Evolutionary conservation across 768 basidiomycete species (phyloP).

Genomic region (Filobasidium floriforme): DNA sequence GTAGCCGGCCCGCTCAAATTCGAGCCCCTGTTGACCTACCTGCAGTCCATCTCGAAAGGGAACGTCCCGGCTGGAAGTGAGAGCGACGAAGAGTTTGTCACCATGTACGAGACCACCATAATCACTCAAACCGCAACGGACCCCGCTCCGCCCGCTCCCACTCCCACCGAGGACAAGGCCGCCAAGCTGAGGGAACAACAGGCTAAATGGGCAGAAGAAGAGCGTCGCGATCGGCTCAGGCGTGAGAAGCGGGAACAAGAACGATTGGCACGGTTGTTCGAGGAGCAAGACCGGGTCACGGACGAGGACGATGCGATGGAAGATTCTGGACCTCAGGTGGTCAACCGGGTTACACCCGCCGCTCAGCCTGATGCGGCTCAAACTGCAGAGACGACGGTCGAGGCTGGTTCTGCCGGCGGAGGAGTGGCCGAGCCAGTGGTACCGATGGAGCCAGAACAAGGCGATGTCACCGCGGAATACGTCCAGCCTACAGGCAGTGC

Average conservation of each 20-base stretch:
- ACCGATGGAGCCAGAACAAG: not conserved
- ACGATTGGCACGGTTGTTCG: conserved; percentile 14
- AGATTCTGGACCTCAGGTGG: not conserved
- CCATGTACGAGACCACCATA: conserved; percentile 11
- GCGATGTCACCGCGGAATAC: not conserved
- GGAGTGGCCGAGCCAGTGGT: not conserved
- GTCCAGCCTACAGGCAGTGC: not conserved
- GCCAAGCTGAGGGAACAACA: conserved; percentile 24
- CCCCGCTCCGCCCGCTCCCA: conserved; percentile 6
- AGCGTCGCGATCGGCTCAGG: conserved; percentile 32
- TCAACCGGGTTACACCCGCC: not conserved
- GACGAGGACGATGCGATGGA: conserved; percentile 8
- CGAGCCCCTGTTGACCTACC: conserved; percentile 66
- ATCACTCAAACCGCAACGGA: not conserved
- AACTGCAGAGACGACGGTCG: not conserved
- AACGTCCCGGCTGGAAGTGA: conserved; percentile 50
- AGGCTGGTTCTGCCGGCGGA: not conserved
- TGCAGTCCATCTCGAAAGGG: conserved; percentile 51
- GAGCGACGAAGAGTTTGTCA: conserved; percentile 14
- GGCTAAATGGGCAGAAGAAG: conserved; percentile 38
- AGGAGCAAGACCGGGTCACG: conserved; percentile 15
- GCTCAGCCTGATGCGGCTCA: not conserved
- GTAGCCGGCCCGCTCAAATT: conserved; percentile 60
- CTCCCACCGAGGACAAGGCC: conserved; percentile 17
- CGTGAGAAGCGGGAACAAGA: conserved; percentile 29